These are phyloP conservation scores for Debaryomycetaceae sp. DNA, from an alignment of 1,139 yeast species.

Conservation along the genomic window DNA sequence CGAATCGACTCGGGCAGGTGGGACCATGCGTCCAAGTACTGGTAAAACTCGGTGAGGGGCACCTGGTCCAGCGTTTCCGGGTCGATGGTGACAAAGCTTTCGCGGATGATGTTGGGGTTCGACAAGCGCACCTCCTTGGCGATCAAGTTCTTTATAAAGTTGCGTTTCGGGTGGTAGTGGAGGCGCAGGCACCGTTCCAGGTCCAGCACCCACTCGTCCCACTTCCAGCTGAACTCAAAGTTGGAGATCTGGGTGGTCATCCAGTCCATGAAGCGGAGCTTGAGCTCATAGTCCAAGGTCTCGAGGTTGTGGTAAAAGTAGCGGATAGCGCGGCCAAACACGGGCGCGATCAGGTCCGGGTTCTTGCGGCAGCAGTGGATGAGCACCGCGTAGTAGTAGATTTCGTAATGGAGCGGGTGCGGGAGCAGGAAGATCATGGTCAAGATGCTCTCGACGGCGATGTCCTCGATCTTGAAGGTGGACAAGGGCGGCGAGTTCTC, in stretches of 20 bases:
- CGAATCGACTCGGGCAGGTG: conserved; percentile 16
- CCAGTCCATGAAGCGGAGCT: conserved; percentile 77
- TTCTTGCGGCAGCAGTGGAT: conserved; percentile 83
- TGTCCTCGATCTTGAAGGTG: conserved; percentile 88
- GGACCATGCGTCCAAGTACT: conserved; percentile 43
- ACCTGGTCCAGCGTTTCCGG: conserved; percentile 16
- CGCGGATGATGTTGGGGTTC: conserved; percentile 56
- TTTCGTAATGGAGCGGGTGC: conserved; percentile 48
- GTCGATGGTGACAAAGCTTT: conserved; percentile 52
- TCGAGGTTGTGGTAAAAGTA: conserved; percentile 64
- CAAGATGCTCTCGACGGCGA: conserved; percentile 74
- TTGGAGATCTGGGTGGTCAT: conserved; percentile 87
- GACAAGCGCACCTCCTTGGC: conserved; percentile 77
- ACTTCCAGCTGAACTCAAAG: conserved; percentile 94
- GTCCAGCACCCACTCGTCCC: conserved; percentile 87
- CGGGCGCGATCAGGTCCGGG: conserved; percentile 89
- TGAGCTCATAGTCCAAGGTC: conserved; percentile 64
- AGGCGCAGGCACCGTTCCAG: conserved; percentile 26
- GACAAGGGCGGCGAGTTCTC: conserved; percentile 37
- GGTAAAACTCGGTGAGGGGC: conserved; percentile 45
- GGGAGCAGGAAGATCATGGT: conserved; percentile 75
- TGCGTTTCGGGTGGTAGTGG: conserved; percentile 60
- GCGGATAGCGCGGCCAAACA: conserved; percentile 87
- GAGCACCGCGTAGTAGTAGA: conserved; percentile 78
- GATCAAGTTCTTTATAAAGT: conserved; percentile 68